Conservation (phyloP, 371 early-diverging fungal species). For the Smittium mucronatum region DNA sequence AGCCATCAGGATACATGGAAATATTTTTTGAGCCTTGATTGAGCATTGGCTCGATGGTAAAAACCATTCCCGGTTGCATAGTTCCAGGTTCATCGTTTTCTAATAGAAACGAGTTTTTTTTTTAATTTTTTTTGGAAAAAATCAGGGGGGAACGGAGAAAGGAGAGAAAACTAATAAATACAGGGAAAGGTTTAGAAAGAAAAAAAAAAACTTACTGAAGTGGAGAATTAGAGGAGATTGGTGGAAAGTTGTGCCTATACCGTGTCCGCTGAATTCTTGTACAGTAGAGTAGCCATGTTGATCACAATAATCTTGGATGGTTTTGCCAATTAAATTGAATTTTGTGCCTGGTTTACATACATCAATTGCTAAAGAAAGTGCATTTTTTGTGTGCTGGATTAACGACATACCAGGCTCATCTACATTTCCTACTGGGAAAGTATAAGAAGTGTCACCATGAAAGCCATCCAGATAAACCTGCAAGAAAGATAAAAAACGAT, state of each 20-base stretch:
- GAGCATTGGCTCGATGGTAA: slow-evolving; percentile 81
- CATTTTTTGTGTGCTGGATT: slow-evolving; percentile 59
- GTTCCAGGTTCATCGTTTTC: slow-evolving; percentile 30
- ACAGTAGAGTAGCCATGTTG: too few species aligned
- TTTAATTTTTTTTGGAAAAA: background rate
- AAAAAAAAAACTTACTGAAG: background rate
- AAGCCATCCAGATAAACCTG: slow-evolving; percentile 76
- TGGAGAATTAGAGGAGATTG: background rate
- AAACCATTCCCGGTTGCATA: slow-evolving; percentile 65
- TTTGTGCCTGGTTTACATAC: slow-evolving; percentile 69
- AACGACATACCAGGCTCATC: slow-evolving; percentile 57
- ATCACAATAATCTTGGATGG: slow-evolving; percentile 40
- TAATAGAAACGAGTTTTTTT: slow-evolving; percentile 16
- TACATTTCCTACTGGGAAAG: slow-evolving; percentile 70
- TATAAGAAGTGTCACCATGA: slow-evolving; percentile 85
- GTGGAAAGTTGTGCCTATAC: too few species aligned
- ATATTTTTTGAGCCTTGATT: slow-evolving; percentile 60
- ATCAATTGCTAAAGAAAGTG: slow-evolving; percentile 78
- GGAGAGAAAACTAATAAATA: background rate
- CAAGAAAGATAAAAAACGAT: too few species aligned
- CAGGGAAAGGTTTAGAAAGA: background rate
- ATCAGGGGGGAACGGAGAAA: background rate
- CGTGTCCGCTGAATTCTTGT: too few species aligned
- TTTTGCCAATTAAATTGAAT: slow-evolving; percentile 52
- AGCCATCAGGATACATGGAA: slow-evolving; percentile 72